Conservation (phyloP, 139 green algal genomes). For the Tetraselmis chui region DNA sequence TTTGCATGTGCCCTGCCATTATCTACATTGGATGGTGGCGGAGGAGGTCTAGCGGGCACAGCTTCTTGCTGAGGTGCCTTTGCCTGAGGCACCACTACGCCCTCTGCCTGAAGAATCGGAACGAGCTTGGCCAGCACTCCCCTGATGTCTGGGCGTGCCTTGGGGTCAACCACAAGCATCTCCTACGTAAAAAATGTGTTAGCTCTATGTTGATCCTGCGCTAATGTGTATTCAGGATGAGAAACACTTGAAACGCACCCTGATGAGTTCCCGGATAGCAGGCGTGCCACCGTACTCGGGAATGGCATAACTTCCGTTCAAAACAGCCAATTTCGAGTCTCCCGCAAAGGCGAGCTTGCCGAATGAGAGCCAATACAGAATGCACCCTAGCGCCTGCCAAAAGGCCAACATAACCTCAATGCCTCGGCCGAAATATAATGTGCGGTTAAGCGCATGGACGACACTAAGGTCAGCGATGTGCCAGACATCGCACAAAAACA, state of each 20-base stretch:
- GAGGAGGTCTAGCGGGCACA: too few relatives aligned
- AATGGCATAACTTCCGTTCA: constrained; percentile 65
- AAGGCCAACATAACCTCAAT: constrained; percentile 2
- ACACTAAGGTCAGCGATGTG: background rate
- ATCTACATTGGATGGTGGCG: too few relatives aligned
- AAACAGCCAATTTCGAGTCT: constrained; percentile 70
- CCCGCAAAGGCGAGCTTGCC: constrained; percentile 71
- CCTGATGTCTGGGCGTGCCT: constrained; percentile 32
- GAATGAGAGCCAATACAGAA: constrained; percentile 73
- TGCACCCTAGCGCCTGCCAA: constrained; percentile 65
- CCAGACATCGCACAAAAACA: background rate
- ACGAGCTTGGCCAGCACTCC: constrained; percentile 17
- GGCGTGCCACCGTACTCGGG: constrained; percentile 20
- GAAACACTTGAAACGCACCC: background rate
- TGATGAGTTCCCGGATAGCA: constrained; percentile 27
- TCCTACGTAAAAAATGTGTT: background rate
- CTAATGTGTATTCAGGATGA: too few relatives aligned
- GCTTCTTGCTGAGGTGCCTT: background rate
- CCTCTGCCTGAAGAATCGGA: background rate
- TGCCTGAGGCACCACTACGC: background rate
- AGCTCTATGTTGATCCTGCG: background rate
- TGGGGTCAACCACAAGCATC: constrained; percentile 33
- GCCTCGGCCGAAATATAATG: too few relatives aligned
- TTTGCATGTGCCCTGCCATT: background rate
- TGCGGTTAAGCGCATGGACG: too few relatives aligned